Evolutionary conservation across 768 basidiomycete genomes (phyloP).

Genomic region (Suillus subluteus): DNA sequence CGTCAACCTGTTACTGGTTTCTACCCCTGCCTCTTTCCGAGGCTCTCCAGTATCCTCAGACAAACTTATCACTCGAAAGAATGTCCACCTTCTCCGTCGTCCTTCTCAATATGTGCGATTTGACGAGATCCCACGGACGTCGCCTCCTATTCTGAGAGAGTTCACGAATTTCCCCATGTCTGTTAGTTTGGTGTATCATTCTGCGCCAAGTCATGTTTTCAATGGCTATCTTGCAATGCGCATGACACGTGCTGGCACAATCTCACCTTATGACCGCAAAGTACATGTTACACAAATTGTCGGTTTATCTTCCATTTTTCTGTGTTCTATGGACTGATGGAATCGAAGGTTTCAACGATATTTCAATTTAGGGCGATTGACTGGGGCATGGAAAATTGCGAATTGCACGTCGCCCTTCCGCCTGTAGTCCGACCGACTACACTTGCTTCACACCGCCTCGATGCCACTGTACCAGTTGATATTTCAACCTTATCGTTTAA

Average conservation of each 20-base stretch:
- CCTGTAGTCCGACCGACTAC: neutral
- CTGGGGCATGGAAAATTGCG: slow-evolving; percentile 2
- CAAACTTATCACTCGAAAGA: neutral
- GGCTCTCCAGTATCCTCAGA: neutral
- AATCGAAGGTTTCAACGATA: neutral
- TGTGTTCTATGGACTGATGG: neutral
- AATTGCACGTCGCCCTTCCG: neutral
- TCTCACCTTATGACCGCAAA: neutral
- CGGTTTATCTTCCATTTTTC: neutral
- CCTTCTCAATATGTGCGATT: slow-evolving; percentile 3
- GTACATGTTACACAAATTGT: neutral
- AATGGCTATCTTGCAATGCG: slow-evolving; percentile 2
- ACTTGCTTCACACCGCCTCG: neutral
- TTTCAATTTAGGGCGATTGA: slow-evolving; percentile 1
- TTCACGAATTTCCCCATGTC: neutral
- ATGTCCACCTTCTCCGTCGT: neutral
- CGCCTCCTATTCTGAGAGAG: neutral
- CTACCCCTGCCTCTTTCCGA: neutral
- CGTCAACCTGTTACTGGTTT: neutral
- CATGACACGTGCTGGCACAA: neutral
- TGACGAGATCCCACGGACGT: neutral
- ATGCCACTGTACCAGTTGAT: slow-evolving; percentile 1
- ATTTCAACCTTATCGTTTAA: neutral
- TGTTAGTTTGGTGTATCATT: neutral
- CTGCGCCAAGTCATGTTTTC: slow-evolving; percentile 2